A percentile compares a stretch with the other conserved stretches of the same genome.
These are phyloP conservation scores for Rauvolfia tetraphylla DNA, from an alignment of 257 asterid genomes.

Conservation along the genomic window DNA sequence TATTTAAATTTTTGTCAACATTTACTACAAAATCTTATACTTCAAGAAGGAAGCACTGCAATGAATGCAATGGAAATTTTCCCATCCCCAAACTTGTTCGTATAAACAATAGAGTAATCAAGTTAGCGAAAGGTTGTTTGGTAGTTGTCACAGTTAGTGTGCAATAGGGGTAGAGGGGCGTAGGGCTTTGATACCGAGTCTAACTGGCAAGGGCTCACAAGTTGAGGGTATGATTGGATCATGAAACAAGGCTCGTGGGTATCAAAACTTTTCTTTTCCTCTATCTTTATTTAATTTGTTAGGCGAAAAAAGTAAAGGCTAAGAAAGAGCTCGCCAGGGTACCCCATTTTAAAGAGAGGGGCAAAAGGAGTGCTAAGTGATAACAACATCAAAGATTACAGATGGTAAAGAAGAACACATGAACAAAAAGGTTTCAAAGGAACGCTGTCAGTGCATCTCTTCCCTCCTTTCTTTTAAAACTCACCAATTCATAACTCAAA, in stretches of 20 bases:
- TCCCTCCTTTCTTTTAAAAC: constrained; percentile 20
- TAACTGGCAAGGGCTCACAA: constrained; percentile 62
- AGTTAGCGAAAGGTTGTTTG: constrained; percentile 12
- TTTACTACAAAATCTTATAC: no score
- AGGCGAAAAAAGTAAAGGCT: constrained; percentile 54
- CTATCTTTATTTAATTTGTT: constrained; percentile 38
- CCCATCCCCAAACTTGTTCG: not conserved
- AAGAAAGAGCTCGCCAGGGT: constrained; percentile 34
- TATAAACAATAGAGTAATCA: not conserved
- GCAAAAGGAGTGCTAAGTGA: constrained; percentile 30
- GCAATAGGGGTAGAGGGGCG: constrained; percentile 16
- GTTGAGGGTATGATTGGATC: constrained; percentile 58
- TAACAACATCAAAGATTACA: constrained; percentile 21
- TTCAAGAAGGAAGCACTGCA: no score
- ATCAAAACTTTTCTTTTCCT: constrained; percentile 41
- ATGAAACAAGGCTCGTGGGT: constrained; percentile 73
- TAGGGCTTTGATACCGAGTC: constrained; percentile 16
- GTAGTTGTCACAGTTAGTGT: constrained; percentile 31
- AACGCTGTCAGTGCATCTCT: constrained; percentile 33
- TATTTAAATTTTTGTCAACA: not conserved
- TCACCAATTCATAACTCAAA: constrained; percentile 18
- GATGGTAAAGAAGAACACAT: constrained; percentile 37
- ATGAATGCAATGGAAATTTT: no score
- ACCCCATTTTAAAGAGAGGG: constrained; percentile 35
- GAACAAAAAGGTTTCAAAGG: constrained; percentile 30